Base-by-base conservation (phyloP, 495 filamentous ascomycete species). In the Hypomontagnella submonticulosa region DNA sequence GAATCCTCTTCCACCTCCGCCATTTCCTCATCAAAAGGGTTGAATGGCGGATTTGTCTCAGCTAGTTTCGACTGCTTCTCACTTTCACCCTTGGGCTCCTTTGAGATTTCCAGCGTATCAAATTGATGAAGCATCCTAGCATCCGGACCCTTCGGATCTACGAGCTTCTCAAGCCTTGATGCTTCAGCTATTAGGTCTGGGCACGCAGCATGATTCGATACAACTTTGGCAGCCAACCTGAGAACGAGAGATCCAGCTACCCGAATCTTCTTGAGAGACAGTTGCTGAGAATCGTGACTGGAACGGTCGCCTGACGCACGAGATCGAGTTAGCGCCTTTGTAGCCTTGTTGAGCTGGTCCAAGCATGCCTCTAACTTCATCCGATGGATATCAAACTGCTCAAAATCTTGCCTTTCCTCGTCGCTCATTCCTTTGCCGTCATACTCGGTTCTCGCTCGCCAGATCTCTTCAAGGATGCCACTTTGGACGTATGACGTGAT, bases 401-500 rank as follows among this genome's bases (percentile, higher is more conserved):
- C 67, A 33, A 67, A 54, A n/a, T 64, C 67, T 47, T 70, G 46
- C 3, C 44, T 57, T 27, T 27, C 3, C 18, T 69, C 49, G 4
- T 47, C 49, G 6, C 53, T 57, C 46, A 47, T 69, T 27, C 49
- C 44, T 37, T 63, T 57, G 51, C 42, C 42, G 30, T 69, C 59
- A 18, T 69, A 46, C 15, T 58, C 51, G 6, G 72, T 69, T 54
- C 62, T 79, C 40, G 59, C 57, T 36, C 57, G 55, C 75, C 75
- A 79, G 9, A 77, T 61, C n/a, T 66, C 43, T 18, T 63, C 64
- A 19, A 77, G 61, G 23, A 73, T 48, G 42, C 69, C 60, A 9
- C 32, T 38, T 8, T 54, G 44, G 19, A 59, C 63, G 51, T 75
- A 79, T 33, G 69, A 56, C 37, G 55, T 71, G 43, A 76, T 67